Base-by-base conservation (phyloP, 768 basidiomycete species). In the Amanita rubescens region DNA sequence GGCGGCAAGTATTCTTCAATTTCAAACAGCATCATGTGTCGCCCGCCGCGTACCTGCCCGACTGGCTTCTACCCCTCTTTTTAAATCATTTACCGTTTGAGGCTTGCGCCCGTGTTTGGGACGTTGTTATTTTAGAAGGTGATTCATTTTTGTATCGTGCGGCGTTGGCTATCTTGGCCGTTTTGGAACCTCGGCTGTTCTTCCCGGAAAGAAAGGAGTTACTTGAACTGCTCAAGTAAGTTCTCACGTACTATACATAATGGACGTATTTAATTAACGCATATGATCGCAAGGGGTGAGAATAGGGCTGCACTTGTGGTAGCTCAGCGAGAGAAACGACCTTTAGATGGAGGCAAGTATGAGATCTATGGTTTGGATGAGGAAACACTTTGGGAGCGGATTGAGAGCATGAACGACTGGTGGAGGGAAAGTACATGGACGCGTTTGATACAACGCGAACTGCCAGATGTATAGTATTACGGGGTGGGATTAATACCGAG, bases 401-500 rank as follows among this genome's bases (percentile, higher is more conserved):
- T 95, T 33, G 79, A 86, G 57, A 74, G 75, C 49, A 87, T 92
- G 85, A 82, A 87, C 17, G 90, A 91, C 37, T 91, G 89, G 90
- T 94, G 93, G 92, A 90, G 82, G 63, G 90, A 93, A 62, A 88
- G 82, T 57, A 94, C 91, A 47, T 95, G 91, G 90, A 81, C 75
- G 35, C 73, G 92, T 55, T 69, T 94, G 51, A 80, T 90, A 61
- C 82, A 85, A 58, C 75, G 92, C 64, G 91, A 94, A 67, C 68
- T 94, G 51, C 91, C 91, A n/a, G 92, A 94, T 69, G 54, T 75
- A 53, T 79, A 69, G 60, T 24, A 53, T 51, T 11, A 12, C 27
- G 12, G 22, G 14, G 11, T 44, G 27, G 25, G n/a, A 30, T 30
- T 30, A 30, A 30, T 30, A 30, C 27, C 5, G 27, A 30, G 27